Percentiles rank a stretch among this genome's conserved stretches.
Conservation (phyloP, 2,329 filamentous ascomycete species). For the Pseudofabraea citricarpa region DNA sequence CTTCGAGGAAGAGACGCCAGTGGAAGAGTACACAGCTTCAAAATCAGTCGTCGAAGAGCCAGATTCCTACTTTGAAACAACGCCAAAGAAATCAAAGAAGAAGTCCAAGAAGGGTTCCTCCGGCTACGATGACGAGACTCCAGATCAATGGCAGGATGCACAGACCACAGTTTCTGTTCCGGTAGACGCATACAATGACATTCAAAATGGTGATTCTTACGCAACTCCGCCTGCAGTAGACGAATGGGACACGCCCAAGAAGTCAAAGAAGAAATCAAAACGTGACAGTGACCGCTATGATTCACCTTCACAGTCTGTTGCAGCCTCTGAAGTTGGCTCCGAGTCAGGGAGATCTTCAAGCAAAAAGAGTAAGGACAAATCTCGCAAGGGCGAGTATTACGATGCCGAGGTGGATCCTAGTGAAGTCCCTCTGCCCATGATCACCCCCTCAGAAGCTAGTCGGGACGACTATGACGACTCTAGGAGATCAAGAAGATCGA, state of each 20-base stretch:
- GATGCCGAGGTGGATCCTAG: conserved; percentile 20
- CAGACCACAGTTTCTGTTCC: conserved; percentile 19
- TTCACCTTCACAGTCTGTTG: conserved; percentile 14
- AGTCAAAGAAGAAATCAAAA: conserved; percentile 34
- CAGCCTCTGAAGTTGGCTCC: conserved; percentile 9
- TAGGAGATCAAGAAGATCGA: conserved; percentile 28
- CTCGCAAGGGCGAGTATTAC: conserved; percentile 16
- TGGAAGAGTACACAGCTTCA: too few relatives aligned
- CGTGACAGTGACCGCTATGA: conserved; percentile 24
- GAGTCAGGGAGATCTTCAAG: conserved; percentile 17
- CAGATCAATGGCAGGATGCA: conserved; percentile 19
- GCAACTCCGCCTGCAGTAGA: conserved; percentile 23
- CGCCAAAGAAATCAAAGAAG: conserved; percentile 17
- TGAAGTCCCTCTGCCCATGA: conserved; percentile 23
- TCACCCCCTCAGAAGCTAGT: conserved; percentile 22
- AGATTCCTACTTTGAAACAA: too few relatives aligned
- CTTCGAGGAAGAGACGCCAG: conserved; percentile 36
- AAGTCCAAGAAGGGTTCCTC: conserved; percentile 26
- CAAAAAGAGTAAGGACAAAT: conserved; percentile 21
- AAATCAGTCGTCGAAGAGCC: conserved; percentile 28
- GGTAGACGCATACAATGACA: conserved; percentile 26
- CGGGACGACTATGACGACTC: conserved; percentile 29
- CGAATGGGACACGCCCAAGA: conserved; percentile 32
- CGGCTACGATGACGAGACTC: conserved; percentile 31
- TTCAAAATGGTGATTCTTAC: conserved; percentile 20